Evolutionary conservation across 1,284 basidiomycete genomes (phyloP).

Genomic region (Anthracocystis panici-leucophaei): DNA sequence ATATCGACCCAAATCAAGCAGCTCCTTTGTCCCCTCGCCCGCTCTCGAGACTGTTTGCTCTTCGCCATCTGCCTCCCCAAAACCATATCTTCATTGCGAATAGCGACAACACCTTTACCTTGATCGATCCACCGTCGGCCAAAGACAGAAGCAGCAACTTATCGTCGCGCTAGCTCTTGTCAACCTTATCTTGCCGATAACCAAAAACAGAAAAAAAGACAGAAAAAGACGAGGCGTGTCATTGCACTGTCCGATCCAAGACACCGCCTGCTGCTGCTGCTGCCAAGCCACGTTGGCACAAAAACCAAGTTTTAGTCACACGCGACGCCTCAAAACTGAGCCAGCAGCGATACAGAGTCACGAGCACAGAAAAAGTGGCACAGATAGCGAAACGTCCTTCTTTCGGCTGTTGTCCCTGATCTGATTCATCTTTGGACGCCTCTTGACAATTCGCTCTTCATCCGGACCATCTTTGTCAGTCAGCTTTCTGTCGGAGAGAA

Average conservation of each 20-base stretch:
- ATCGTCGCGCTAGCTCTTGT: not conserved
- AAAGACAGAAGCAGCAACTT: not conserved
- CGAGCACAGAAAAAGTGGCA: not conserved
- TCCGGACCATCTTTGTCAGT: too few relatives aligned
- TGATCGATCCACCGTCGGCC: not conserved
- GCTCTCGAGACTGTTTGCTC: not conserved
- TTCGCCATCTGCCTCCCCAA: not conserved
- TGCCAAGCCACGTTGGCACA: slow-evolving; percentile 6
- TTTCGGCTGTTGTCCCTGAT: not conserved
- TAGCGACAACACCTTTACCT: not conserved
- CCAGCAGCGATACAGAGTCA: too few relatives aligned
- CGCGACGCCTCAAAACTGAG: not conserved
- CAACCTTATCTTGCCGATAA: slow-evolving; percentile 7
- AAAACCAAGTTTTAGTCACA: not conserved
- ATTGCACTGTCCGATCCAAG: not conserved
- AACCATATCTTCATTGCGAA: not conserved
- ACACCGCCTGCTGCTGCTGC: not conserved
- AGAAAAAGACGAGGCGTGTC: not conserved
- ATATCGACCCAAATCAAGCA: slow-evolving; percentile 4
- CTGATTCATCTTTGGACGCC: not conserved
- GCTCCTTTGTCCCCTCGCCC: not conserved
- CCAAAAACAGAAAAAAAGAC: too few relatives aligned
- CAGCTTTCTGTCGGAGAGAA: too few relatives aligned
- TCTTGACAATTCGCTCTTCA: not conserved
- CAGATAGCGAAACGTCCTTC: not conserved